Base-by-base conservation (phyloP, 164 flowering plant species). In the Liquidambar formosana region DNA sequence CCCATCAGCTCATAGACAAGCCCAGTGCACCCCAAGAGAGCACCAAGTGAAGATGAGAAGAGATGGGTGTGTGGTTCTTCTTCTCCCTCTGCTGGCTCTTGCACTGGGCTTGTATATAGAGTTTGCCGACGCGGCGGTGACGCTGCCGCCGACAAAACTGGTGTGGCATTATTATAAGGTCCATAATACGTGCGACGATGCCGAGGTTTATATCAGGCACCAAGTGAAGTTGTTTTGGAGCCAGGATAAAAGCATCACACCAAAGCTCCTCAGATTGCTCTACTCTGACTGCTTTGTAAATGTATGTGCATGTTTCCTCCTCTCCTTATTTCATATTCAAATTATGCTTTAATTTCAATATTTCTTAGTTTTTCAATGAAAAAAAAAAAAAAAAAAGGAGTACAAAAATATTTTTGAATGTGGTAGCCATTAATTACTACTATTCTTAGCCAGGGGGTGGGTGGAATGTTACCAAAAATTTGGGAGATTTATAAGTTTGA, bases 221-320 rank as follows among this genome's bases (percentile, higher is more conserved):
- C 87, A 88, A 66, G 90, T 89, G 28, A 22, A 76, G 61, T 2
- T 65, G 33, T 74, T 69, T 52, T 85, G 82, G 82, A 18, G 71
- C 0, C 66, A 77, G 1, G 92, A 89, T 57, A 76, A 49, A 25
- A 76, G 68, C 65, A 71, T 91, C 68, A 63, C 90, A 0, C 74
- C 93, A 3, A 85, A 86, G 69, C 82, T 91, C 12, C 80, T 86
- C 16, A 77, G 87, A n/a, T 70, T 91, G 77, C 81, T 89, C 71
- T 88, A 88, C 67, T 75, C 92, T 0, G 97, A 91, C 46, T 91
- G 97, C 76, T 79, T 91, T 61, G 84, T 83, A 10, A 84, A 71
- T 64, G 92, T 90, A 81, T 1, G 85, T 74, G 11, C n/a, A n/a
- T n/a, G 16, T 49, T 43, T 11, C 5, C 23, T 46, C 19, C 43